Base-by-base conservation (phyloP, 192 early-diverging fungal genomes). In the Rhizophagus sp. region DNA sequence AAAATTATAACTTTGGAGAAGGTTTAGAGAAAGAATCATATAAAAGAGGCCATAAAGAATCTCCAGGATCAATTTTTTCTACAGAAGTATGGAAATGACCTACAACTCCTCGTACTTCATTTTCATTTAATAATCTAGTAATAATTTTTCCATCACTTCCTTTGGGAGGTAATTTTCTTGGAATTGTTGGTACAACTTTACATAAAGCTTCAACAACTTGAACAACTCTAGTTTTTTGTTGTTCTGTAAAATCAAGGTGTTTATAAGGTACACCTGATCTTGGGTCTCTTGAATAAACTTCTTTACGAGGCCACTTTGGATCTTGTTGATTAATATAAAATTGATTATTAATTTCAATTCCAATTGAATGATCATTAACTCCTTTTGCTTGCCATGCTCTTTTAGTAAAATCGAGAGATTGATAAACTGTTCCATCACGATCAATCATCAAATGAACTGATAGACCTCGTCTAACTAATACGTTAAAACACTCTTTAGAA, bases 331-430 rank as follows among this genome's bases (percentile, higher is more conserved):
- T 22, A 63, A 63, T 4, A 7, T 63, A 22, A 63, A 24, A 24
- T 24, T 22, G 62, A 63, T 63, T 63, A 63, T 63, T 63, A 63
- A 63, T 63, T 25, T 63, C 62, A 25, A 63, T 63, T 63, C 62
- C 62, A 63, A 63, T 22, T 24, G 62, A 63, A 10, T 25, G 5
- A 63, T 63, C 62, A 63, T 63, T 63, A 0, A 10, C 62, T 25
- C 22, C 19, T 22, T 0, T 10, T 63, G 62, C 62, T 7, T 63
- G 62, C 62, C 62, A 63, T 63, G 62, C 62, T 8, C 19, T 63
- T 25, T 63, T 63, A 25, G 5, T n/a, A 25, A 63, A 19, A n/a
- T 63, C 62, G 7, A 63, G 24, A 25, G 62, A 19, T 63, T 63
- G 62, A 63, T 63, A 63, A 63, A 63, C 62, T n/a, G 62, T 63